A percentile compares a stretch with the other conserved stretches of the same genome.
Conservation (phyloP, 2,329 filamentous ascomycete species). For the Neoarthrinium moseri region DNA sequence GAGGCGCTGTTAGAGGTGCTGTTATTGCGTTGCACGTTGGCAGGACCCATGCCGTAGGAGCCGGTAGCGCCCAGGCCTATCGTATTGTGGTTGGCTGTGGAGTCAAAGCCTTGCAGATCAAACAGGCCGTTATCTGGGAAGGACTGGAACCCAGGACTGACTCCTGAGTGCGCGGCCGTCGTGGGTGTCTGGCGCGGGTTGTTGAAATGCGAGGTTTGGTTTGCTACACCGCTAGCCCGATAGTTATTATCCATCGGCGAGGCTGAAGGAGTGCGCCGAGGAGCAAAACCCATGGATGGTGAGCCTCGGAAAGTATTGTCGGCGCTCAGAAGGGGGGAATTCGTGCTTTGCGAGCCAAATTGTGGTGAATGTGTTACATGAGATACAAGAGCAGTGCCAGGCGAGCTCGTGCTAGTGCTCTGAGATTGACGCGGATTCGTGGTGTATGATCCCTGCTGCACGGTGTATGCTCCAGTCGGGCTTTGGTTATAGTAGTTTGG, state of each 20-base stretch:
- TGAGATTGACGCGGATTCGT: constrained; percentile 26
- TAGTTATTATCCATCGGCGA: constrained; percentile 29
- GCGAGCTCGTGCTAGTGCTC: constrained; percentile 25
- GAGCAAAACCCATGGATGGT: constrained; percentile 26
- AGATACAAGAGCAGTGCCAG: constrained; percentile 27
- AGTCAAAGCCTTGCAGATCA: constrained; percentile 27
- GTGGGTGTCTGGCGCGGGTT: constrained; percentile 23
- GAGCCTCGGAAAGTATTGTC: constrained; percentile 29
- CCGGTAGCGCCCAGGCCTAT: constrained; percentile 21
- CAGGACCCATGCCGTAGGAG: constrained; percentile 23
- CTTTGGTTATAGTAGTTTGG: constrained; percentile 28
- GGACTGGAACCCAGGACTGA: constrained; percentile 23
- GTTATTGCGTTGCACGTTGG: constrained; percentile 23
- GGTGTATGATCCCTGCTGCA: constrained; percentile 25
- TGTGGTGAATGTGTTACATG: constrained; percentile 32
- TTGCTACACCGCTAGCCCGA: constrained; percentile 24
- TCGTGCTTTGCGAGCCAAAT: constrained; percentile 26
- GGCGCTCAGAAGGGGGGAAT: constrained; percentile 29
- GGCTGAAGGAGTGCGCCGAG: constrained; percentile 26
- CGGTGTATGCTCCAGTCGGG: constrained; percentile 24
- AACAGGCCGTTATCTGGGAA: constrained; percentile 27
- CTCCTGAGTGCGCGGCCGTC: constrained; percentile 26
- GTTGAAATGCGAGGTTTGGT: constrained; percentile 28
- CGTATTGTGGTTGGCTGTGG: constrained; percentile 18
- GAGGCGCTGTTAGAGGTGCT: constrained; percentile 15